Evolutionary conservation across 805 yeast genomes (phyloP).

Genomic region (Ogataea corticis): DNA sequence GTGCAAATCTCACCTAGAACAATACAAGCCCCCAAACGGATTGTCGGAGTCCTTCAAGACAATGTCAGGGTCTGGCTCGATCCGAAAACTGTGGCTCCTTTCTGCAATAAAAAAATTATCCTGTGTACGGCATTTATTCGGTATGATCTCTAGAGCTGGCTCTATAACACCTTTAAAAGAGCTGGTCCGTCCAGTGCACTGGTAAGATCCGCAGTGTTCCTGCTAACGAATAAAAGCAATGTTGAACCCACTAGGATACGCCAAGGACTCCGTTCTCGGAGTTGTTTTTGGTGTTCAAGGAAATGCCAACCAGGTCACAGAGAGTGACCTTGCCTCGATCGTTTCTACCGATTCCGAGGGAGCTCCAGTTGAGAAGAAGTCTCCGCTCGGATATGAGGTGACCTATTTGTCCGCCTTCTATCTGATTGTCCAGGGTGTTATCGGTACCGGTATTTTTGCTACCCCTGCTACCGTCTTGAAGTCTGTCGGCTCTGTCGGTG

Average conservation of each 20-base stretch:
- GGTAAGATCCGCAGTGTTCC: too few species aligned
- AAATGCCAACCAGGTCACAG: not conserved
- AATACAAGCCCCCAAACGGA: too few species aligned
- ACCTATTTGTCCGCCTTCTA: conserved; percentile 49
- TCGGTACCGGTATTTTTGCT: conserved; percentile 77
- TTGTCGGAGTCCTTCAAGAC: too few species aligned
- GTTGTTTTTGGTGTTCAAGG: conserved; percentile 3
- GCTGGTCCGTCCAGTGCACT: too few species aligned
- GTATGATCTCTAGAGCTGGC: too few species aligned
- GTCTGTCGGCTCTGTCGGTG: conserved; percentile 45
- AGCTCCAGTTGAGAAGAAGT: conserved; percentile 42
- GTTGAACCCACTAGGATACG: not conserved
- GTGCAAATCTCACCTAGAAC: too few species aligned
- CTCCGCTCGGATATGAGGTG: conserved; percentile 40
- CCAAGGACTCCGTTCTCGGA: not conserved
- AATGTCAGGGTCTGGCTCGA: too few species aligned
- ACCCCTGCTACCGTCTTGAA: conserved; percentile 60
- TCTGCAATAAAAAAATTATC: too few species aligned
- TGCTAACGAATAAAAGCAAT: too few species aligned
- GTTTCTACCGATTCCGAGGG: conserved; percentile 28
- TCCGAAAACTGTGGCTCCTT: too few species aligned
- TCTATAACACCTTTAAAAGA: too few species aligned
- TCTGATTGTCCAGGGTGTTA: conserved; percentile 64
- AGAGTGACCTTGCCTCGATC: not conserved
- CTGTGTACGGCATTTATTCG: too few species aligned